These are phyloP conservation scores for Rhizophagus sp. DNA, from an alignment of 192 early-diverging fungal species.

Conservation along the genomic window DNA sequence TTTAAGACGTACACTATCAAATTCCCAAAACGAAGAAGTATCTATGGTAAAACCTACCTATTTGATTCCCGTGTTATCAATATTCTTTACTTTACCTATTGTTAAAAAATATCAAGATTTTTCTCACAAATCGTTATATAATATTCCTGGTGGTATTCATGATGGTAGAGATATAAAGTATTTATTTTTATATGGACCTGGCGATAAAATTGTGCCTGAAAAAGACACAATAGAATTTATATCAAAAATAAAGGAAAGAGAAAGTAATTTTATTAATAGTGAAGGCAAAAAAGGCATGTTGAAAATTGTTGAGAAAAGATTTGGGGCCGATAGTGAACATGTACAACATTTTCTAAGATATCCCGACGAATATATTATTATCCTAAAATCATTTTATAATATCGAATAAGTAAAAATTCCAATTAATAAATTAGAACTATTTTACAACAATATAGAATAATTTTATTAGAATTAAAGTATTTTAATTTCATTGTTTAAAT, in stretches of 20 bases:
- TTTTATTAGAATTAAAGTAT: no score
- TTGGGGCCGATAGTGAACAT: conserved; percentile 14
- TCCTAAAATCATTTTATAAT: conserved; percentile 15
- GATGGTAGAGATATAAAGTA: conserved; percentile 8
- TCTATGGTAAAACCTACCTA: neutral
- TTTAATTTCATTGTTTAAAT: no score
- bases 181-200: conserved; percentile 23
- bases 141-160: conserved; percentile 15
- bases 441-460: no score
- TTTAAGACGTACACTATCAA: neutral
- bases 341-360: conserved; percentile 28
- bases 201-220: conserved; percentile 28
- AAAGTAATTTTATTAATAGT: neutral
- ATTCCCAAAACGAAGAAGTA: neutral
- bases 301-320: conserved; percentile 16
- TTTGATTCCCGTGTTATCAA: neutral
- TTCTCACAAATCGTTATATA: conserved; percentile 10
- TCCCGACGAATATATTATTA: conserved; percentile 22
- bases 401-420: neutral
- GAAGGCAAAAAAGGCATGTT: neutral
- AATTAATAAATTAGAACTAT: no score
- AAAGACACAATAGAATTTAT: conserved; percentile 10
- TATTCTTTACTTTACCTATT: conserved; percentile 3
- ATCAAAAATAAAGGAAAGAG: conserved; percentile 8
- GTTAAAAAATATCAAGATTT: conserved; percentile 22